phyloP scores from a whole-genome alignment of 331 rosid species.

The Malus hybrid region DNA sequence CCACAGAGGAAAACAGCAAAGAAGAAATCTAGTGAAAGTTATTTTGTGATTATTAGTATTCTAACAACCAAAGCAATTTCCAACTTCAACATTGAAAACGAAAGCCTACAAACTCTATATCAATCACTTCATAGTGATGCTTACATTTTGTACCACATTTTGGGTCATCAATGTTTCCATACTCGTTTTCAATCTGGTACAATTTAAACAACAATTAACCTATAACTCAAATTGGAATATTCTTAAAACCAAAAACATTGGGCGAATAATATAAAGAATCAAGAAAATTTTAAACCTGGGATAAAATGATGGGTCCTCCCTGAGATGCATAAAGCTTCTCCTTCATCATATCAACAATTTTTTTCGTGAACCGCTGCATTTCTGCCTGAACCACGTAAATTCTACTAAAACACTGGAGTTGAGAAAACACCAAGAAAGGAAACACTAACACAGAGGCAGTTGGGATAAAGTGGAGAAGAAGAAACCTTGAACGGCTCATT shows the following conservation, averaged over 20 bases:
- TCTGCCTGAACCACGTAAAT: constrained; percentile 49
- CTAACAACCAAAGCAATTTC: no score
- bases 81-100: no score
- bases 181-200: constrained; percentile 86
- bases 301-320: constrained; percentile 92
- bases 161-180: constrained; percentile 47
- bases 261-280: background rate
- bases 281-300: constrained; percentile 51
- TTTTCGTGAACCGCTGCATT: constrained; percentile 81
- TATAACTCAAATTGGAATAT: background rate
- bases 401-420: background rate
- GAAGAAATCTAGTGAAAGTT: no score
- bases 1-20: no score
- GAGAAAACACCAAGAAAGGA: background rate
- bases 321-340: constrained; percentile 88
- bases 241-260: background rate
- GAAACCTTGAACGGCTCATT: constrained; percentile 79
- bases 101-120: no score
- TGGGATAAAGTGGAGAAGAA: background rate
- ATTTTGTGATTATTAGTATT: no score
- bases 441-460: background rate
- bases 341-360: constrained; percentile 51
- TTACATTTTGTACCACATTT: no score
- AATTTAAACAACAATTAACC: background rate
- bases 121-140: no score